These are phyloP conservation scores for Trichoderma reesei DNA, from an alignment of 495 filamentous ascomycete genomes.

Conservation along the genomic window DNA sequence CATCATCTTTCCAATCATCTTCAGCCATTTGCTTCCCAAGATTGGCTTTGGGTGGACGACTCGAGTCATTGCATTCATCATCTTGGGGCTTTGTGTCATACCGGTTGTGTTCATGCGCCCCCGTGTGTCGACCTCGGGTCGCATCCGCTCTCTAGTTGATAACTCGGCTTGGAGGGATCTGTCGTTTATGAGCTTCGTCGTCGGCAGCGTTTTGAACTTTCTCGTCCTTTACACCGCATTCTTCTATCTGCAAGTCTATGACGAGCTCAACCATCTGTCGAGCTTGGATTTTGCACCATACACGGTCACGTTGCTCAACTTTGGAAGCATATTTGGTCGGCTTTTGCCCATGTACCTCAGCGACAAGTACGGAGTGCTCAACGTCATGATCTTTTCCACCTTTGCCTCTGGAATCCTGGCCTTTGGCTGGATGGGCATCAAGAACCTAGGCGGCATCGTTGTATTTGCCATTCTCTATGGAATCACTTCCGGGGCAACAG, in stretches of 20 bases:
- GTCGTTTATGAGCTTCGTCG: constrained; percentile 12
- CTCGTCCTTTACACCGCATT: constrained; percentile 37
- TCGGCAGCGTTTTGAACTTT: constrained; percentile 14
- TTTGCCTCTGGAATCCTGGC: constrained; percentile 41
- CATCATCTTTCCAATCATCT: constrained; percentile 54
- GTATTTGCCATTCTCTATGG: constrained; percentile 58
- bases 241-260: constrained; percentile 52
- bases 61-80: constrained; percentile 53
- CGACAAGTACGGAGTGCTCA: constrained; percentile 51
- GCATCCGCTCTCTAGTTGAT: constrained; percentile 10
- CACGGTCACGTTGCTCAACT: constrained; percentile 58
- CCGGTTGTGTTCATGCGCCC: constrained; percentile 46
- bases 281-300: constrained; percentile 48
- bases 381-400: constrained; percentile 46
- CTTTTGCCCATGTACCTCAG: constrained; percentile 50
- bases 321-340: constrained; percentile 48
- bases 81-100: constrained; percentile 37
- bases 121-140: constrained; percentile 20
- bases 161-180: constrained; percentile 11
- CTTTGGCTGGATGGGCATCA: constrained; percentile 48
- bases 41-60: constrained; percentile 59
- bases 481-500: constrained; percentile 58
- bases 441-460: constrained; percentile 48
- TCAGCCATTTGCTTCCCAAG: constrained; percentile 41
- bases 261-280: constrained; percentile 42